Evolutionary conservation across 1,284 basidiomycete genomes (phyloP).

Genomic region (Volvariella surrecta): DNA sequence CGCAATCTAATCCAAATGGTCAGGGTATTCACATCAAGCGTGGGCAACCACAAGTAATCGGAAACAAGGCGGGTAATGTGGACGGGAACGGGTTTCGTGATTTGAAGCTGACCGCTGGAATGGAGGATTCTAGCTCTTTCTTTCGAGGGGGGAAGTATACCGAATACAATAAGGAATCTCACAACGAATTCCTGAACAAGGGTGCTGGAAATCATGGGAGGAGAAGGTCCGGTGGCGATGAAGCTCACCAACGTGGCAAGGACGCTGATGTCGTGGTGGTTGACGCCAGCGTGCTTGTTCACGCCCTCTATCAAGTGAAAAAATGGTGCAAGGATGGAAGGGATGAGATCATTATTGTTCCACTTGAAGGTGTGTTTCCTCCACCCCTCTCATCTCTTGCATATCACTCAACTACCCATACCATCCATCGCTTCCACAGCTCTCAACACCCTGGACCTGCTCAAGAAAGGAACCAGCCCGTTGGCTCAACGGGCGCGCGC

Average conservation of each 20-base stretch:
- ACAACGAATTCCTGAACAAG: too few relatives aligned
- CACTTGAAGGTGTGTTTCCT: slow-evolving; percentile 71
- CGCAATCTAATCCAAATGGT: slow-evolving; percentile 8
- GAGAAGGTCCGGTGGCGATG: slow-evolving; percentile 29
- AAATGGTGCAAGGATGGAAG: slow-evolving; percentile 70
- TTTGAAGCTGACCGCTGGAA: not conserved
- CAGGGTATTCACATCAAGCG: slow-evolving; percentile 13
- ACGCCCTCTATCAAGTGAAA: slow-evolving; percentile 76
- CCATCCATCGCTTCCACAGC: slow-evolving; percentile 35
- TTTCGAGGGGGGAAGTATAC: too few relatives aligned
- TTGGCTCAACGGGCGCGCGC: slow-evolving; percentile 77
- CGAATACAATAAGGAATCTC: too few relatives aligned
- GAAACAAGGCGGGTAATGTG: too few relatives aligned
- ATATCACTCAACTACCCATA: slow-evolving; percentile 5
- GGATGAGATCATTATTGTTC: slow-evolving; percentile 69
- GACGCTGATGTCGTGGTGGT: slow-evolving; percentile 74
- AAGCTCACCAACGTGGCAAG: slow-evolving; percentile 22
- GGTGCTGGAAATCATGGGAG: slow-evolving; percentile 8
- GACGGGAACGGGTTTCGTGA: too few relatives aligned
- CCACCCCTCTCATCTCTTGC: slow-evolving; percentile 1
- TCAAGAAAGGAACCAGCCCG: slow-evolving; percentile 81
- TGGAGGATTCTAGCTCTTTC: too few relatives aligned
- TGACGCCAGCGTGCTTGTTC: slow-evolving; percentile 82
- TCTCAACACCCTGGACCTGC: slow-evolving; percentile 85
- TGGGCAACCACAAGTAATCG: slow-evolving; percentile 8